Conservation (phyloP, 176 grass and related monocot genomes). For the Themeda triandra region DNA sequence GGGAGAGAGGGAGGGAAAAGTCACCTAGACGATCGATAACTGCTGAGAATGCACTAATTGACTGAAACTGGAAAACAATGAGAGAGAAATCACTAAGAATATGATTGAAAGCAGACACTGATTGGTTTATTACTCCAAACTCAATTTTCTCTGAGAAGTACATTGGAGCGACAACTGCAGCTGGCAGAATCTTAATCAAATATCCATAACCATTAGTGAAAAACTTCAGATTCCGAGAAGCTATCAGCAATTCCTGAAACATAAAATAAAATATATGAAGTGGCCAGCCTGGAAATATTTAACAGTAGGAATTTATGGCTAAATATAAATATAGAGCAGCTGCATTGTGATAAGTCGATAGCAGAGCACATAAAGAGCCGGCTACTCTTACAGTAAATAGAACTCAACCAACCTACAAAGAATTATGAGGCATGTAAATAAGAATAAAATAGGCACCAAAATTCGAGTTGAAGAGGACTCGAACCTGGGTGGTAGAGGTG, state of each 20-base stretch:
- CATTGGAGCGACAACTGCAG: constrained; percentile 98
- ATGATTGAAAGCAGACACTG: constrained; percentile 96
- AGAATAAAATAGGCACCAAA: background rate
- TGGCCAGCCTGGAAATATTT: background rate
- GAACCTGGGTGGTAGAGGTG: background rate
- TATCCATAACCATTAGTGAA: constrained; percentile 95
- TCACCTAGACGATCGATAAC: constrained; percentile 95
- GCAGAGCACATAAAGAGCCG: background rate
- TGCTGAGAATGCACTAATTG: constrained; percentile 97
- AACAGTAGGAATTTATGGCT: background rate
- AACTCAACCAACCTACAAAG: background rate
- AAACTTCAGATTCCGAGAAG: constrained; percentile 93
- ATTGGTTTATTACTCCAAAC: constrained; percentile 99
- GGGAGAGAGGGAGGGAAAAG: background rate
- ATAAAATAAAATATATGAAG: constrained; percentile 18
- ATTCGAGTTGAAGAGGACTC: background rate
- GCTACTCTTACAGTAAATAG: background rate
- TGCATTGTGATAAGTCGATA: background rate
- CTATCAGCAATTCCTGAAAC: constrained; percentile 80
- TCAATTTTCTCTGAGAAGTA: constrained; percentile 94
- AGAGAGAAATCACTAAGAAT: constrained; percentile 98
- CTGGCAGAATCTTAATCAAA: constrained; percentile 94
- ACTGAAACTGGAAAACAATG: constrained; percentile 95
- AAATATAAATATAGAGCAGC: background rate
- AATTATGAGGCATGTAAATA: background rate